Conservation (phyloP, 768 basidiomycete genomes). For the Nevesoporus exiguus region DNA sequence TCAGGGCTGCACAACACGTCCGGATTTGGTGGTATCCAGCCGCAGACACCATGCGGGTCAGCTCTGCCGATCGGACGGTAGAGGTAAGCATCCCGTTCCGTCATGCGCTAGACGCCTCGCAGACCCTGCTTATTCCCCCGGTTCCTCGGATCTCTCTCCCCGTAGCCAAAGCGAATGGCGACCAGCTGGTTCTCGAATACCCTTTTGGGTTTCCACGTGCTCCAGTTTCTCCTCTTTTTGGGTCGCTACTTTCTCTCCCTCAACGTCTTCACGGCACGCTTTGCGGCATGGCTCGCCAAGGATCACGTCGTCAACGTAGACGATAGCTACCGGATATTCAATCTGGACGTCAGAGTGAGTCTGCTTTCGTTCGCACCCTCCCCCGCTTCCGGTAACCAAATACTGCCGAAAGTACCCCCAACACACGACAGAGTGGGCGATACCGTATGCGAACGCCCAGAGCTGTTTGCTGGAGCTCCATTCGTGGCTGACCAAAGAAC, state of each 20-base stretch:
- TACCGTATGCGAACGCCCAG: conserved; percentile 67
- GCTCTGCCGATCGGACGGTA: conserved; percentile 67
- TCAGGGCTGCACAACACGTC: conserved; percentile 76
- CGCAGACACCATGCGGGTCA: conserved; percentile 65
- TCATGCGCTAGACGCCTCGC: conserved; percentile 6
- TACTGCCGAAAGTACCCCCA: conserved; percentile 58
- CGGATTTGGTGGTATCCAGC: conserved; percentile 95
- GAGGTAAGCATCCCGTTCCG: conserved; percentile 53
- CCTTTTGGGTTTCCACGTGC: conserved; percentile 73
- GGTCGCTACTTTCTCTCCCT: conserved; percentile 61
- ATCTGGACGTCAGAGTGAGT: conserved; percentile 88
- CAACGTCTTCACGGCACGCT: conserved; percentile 60
- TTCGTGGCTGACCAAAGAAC: conserved; percentile 67
- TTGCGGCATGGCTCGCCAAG: conserved; percentile 67
- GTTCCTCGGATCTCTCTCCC: conserved; percentile 5
- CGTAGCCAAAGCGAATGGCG: conserved; percentile 50
- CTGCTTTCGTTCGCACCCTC: not conserved
- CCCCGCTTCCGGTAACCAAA: conserved; percentile 1
- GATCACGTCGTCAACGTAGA: conserved; percentile 60
- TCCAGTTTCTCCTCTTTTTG: conserved; percentile 81
- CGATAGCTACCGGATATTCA: conserved; percentile 81
- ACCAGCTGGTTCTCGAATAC: conserved; percentile 66
- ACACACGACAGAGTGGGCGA: conserved; percentile 93
- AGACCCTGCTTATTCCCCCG: conserved; percentile 9
- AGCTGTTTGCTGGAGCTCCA: conserved; percentile 70